phyloP scores from a whole-genome alignment of 345 rosid species.

The Rhodamnia rubescens region DNA sequence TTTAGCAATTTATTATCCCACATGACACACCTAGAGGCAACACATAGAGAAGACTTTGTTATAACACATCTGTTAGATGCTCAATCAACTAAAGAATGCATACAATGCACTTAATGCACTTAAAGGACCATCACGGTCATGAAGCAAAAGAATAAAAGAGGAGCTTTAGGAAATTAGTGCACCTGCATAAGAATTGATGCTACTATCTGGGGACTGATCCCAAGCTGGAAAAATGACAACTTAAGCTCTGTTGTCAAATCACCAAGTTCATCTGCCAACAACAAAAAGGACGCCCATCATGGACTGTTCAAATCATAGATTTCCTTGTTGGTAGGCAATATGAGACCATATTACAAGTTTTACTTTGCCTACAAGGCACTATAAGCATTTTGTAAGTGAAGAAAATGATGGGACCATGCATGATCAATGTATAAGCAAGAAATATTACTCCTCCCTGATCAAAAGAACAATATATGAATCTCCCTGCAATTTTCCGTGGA shows the following conservation, averaged over 20 bases:
- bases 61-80: not conserved
- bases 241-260: constrained; percentile 70
- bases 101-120: not conserved
- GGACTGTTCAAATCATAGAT: not conserved
- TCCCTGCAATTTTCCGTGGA: not conserved
- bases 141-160: not conserved
- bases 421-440: not conserved
- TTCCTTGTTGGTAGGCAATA: not conserved
- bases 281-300: not conserved
- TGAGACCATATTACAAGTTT: not conserved
- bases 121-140: not conserved
- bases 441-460: not conserved
- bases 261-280: constrained; percentile 73
- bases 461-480: not conserved
- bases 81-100: not conserved
- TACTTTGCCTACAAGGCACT: not conserved
- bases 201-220: constrained; percentile 84
- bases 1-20: not conserved
- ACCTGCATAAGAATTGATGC: constrained; percentile 95
- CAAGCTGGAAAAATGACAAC: constrained; percentile 92
- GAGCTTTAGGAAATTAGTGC: not conserved
- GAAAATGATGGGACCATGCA: not conserved
- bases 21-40: not conserved
- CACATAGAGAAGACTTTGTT: not conserved
- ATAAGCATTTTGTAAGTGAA: not conserved